These are phyloP conservation scores for Penicillium crustosum DNA, from an alignment of 2,329 filamentous ascomycete genomes.

Conservation along the genomic window DNA sequence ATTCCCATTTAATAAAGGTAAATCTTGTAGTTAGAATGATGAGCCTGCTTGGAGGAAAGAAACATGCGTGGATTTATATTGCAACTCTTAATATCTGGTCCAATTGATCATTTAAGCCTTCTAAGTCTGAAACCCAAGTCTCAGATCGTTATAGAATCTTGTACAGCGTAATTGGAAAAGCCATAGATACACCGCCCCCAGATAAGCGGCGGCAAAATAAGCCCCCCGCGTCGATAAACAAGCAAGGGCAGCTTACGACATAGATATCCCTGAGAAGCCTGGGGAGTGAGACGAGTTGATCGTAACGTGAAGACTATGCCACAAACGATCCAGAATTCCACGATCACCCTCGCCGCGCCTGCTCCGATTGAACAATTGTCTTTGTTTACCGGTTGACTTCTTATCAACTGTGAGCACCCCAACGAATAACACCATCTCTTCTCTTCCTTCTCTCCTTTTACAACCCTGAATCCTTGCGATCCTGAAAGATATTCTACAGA, in stretches of 20 bases:
- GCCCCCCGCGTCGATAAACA: slow-evolving; percentile 33
- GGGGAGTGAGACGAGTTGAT: neutral
- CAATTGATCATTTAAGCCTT: neutral
- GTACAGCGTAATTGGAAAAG: neutral
- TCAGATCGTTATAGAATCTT: neutral
- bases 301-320: neutral
- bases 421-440: neutral
- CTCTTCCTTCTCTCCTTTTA: neutral
- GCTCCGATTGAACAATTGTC: neutral
- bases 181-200: slow-evolving; percentile 9
- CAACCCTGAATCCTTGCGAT: neutral
- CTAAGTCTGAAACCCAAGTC: neutral
- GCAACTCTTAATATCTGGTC: neutral
- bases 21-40: neutral
- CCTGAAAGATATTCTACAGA: neutral
- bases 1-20: neutral
- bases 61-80: neutral
- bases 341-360: neutral
- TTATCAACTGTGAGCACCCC: neutral
- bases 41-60: too few relatives aligned
- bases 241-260: slow-evolving; percentile 23
- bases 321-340: neutral
- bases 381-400: slow-evolving; percentile 2
- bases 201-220: slow-evolving; percentile 32
- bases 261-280: neutral